Evolutionary conservation across 1,139 yeast species (phyloP), one percentile per base, ranked within the genome.

Genomic region (Candida gigantensis): DNA sequence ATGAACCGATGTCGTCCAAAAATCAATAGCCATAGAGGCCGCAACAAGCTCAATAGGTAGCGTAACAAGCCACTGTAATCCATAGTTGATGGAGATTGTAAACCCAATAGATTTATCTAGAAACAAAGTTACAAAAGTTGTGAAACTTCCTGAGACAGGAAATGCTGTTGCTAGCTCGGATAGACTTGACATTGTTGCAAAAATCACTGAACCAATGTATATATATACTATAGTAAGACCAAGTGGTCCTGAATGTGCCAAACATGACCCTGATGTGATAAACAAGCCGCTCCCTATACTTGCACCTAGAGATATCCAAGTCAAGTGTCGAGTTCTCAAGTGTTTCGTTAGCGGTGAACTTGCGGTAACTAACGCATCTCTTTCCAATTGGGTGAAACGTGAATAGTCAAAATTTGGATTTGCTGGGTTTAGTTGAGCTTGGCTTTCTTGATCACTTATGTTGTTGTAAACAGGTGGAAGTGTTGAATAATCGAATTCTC

Each of bases 1-100:
- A 30, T 60, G 56, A 1, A 60, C 50, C 2, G 45, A 35, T 6
- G 45, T 41, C 27, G 52, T 46, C 68, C 68, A 63, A 35, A 50
- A 63, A 29, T 51, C 52, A 19, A 66, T 55, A 18, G 69, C 59
- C 30, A 65, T 55, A 2, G 70, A 52, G 4, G 70, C 71, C 13
- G 72, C 67, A 17, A 65, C 68, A 43, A 66, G 51, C 47, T 65
- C 70, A 36, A 66, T 53, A 1, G 72, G 71, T 37, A 65, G 48
- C 5, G 66, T 61, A 13, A 65, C 62, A 28, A 65, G 47, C 69
- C 71, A 66, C 46, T 64, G 69, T 38, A 66, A 44, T 25, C 68
- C 69, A 49, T 66, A 66, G 47, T 65, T 65, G 69, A 71, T 65
- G 10, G 69, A 68, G 57, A 66, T 62, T 27, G 71, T 66, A 46